Conservation (phyloP, 192 early-diverging fungal species). For the Haplosporangium gracile region DNA sequence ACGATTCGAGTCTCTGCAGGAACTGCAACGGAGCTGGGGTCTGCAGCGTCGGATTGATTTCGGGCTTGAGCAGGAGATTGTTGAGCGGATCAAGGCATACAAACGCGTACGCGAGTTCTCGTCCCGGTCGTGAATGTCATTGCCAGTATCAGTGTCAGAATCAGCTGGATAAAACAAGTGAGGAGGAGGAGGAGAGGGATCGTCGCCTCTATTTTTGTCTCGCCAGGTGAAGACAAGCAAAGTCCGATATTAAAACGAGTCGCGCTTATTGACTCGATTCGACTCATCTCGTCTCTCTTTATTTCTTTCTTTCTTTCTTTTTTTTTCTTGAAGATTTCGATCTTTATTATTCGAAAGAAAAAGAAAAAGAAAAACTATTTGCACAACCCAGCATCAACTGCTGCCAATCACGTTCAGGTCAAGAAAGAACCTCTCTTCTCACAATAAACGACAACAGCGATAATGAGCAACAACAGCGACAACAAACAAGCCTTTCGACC, state of each 20-base stretch:
- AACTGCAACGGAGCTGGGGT: conserved; percentile 43
- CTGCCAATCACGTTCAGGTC: no score
- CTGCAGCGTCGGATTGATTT: conserved; percentile 45
- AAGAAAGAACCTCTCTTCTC: no score
- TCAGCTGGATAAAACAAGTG: neutral
- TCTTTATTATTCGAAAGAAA: neutral
- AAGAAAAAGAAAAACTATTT: neutral
- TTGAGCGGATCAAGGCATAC: conserved; percentile 52
- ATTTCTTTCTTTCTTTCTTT: neutral
- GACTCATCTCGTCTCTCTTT: neutral
- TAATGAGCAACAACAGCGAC: no score
- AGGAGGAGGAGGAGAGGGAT: neutral
- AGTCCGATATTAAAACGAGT: neutral
- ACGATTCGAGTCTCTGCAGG: conserved; percentile 30
- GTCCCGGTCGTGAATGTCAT: conserved; percentile 13
- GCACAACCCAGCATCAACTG: no score
- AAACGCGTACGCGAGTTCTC: conserved; percentile 49
- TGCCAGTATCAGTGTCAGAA: no score
- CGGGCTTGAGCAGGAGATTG: conserved; percentile 49
- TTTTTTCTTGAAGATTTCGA: neutral
- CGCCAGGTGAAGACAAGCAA: no score
- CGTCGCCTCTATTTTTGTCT: neutral
- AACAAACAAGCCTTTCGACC: no score
- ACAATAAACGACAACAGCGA: no score
- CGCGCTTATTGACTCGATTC: neutral